phyloP scores from a whole-genome alignment of 768 basidiomycete species.

The Lactarius vividus region DNA sequence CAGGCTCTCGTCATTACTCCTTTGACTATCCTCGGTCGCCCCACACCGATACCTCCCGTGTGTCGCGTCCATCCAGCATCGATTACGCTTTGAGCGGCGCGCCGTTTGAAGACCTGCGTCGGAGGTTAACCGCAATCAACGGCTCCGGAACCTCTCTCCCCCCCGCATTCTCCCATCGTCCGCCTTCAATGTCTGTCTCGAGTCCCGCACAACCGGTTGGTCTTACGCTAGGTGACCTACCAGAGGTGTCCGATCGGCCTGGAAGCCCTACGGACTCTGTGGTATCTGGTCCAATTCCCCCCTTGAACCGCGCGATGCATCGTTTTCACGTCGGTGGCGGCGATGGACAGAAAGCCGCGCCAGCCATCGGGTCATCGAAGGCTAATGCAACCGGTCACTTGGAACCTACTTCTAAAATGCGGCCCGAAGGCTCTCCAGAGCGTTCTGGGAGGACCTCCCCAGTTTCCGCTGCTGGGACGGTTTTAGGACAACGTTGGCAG shows the following conservation, averaged over 20 bases:
- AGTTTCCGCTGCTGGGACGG: constrained; percentile 54
- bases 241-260: constrained; percentile 51
- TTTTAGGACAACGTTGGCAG: constrained; percentile 48
- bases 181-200: constrained; percentile 31
- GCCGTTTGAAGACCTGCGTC: constrained; percentile 75
- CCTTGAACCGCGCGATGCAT: constrained; percentile 54
- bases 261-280: constrained; percentile 83
- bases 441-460: constrained; percentile 80
- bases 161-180: constrained; percentile 39
- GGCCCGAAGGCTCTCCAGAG: constrained; percentile 63
- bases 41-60: constrained; percentile 48
- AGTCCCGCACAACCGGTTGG: constrained; percentile 30
- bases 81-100: constrained; percentile 49
- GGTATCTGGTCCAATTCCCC: constrained; percentile 66
- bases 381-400: constrained; percentile 80
- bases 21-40: constrained; percentile 43
- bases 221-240: constrained; percentile 31
- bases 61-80: constrained; percentile 47
- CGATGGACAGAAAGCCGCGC: constrained; percentile 83
- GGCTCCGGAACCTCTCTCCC: constrained; percentile 65
- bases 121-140: constrained; percentile 72
- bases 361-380: constrained; percentile 84
- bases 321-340: constrained; percentile 66
- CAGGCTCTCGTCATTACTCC: constrained; percentile 43
- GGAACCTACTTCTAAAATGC: constrained; percentile 69